Evolutionary conservation across 371 early-diverging fungal genomes (phyloP).

Genomic region (Mucor racemosus): DNA sequence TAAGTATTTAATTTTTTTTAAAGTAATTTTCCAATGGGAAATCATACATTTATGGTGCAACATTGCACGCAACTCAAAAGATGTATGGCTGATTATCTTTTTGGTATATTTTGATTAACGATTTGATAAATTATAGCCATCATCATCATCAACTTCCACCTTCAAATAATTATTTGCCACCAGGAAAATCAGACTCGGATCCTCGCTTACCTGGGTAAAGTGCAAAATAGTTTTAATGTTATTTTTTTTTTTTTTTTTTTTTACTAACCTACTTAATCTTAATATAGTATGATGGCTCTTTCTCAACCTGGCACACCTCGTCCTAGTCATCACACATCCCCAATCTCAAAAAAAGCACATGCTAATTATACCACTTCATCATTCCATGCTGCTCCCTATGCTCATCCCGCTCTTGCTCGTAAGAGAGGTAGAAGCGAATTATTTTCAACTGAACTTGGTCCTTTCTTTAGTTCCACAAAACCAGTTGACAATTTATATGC

Average conservation of each 20-base stretch:
- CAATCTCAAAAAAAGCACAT: constrained; percentile 29
- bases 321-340: constrained; percentile 30
- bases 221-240: neutral
- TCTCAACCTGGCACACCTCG: constrained; percentile 59
- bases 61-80: constrained; percentile 22
- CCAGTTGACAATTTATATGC: constrained; percentile 65
- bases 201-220: constrained; percentile 51
- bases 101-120: no score
- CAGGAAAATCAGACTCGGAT: constrained; percentile 35
- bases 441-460: constrained; percentile 52
- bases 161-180: constrained; percentile 31
- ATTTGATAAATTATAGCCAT: neutral
- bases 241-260: constrained; percentile 11
- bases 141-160: constrained; percentile 36
- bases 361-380: constrained; percentile 35
- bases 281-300: constrained; percentile 44
- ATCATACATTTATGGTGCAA: constrained; percentile 23
- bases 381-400: constrained; percentile 38
- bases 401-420: constrained; percentile 33
- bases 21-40: neutral
- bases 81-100: neutral
- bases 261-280: constrained; percentile 7
- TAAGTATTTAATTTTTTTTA: constrained; percentile 28
- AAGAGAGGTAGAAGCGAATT: constrained; percentile 46
- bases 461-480: constrained; percentile 69